These are phyloP conservation scores for Tetrapisispora phaffii DNA, from an alignment of 805 yeast genomes.

Conservation along the genomic window DNA sequence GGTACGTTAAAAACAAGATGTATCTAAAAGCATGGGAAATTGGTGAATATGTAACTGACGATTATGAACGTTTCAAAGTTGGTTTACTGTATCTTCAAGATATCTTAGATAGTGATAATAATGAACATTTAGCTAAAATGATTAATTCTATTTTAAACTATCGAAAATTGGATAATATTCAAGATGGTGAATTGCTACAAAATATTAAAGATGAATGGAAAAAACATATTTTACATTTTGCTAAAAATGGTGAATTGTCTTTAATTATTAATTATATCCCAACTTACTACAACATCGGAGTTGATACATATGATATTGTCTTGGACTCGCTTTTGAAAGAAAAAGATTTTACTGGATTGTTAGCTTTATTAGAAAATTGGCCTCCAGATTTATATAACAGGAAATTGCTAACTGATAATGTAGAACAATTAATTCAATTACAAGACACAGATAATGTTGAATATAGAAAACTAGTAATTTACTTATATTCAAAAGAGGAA, in stretches of 20 bases:
- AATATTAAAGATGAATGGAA: conserved; percentile 48
- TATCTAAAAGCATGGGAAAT: conserved; percentile 72
- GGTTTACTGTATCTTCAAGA: conserved; percentile 46
- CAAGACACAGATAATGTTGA: conserved; percentile 16
- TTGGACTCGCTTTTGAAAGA: conserved; percentile 38
- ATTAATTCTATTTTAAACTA: not conserved
- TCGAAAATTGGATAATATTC: conserved; percentile 5
- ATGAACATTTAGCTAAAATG: conserved; percentile 43
- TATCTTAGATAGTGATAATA: conserved; percentile 35
- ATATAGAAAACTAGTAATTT: conserved; percentile 38
- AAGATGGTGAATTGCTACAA: conserved; percentile 13
- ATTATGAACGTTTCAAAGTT: conserved; percentile 41
- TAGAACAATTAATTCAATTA: conserved; percentile 39
- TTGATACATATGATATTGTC: conserved; percentile 36
- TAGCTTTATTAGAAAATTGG: conserved; percentile 46
- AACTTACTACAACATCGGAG: conserved; percentile 28
- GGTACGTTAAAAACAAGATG: conserved; percentile 51
- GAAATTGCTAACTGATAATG: conserved; percentile 32
- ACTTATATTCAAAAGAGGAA: conserved; percentile 45
- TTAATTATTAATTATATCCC: conserved; percentile 53
- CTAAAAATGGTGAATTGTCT: conserved; percentile 37
- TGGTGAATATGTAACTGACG: conserved; percentile 46
- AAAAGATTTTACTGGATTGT: conserved; percentile 31
- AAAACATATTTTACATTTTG: conserved; percentile 46
- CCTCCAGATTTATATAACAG: conserved; percentile 43